phyloP scores from a whole-genome alignment of 352 stramenopile genomes.

The Pythium folliculosum region DNA sequence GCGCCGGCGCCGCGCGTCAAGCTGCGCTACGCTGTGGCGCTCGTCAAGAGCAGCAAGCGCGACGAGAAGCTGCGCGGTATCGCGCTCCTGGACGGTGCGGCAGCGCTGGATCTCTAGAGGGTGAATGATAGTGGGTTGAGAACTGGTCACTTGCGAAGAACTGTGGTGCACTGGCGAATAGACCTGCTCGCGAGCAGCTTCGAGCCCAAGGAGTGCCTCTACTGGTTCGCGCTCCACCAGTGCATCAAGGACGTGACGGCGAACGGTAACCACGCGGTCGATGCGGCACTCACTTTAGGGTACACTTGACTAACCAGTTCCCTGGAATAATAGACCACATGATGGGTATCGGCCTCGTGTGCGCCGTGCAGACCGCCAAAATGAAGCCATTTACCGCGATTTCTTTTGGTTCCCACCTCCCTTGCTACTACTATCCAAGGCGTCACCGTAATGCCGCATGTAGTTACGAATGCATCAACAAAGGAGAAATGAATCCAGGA shows the following conservation, averaged over 20 bases:
- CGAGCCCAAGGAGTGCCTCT: conserved; percentile 66
- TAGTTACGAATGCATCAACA: no score
- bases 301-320: no score
- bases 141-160: no score
- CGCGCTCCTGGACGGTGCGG: conserved; percentile 63
- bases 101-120: no score
- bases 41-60: conserved; percentile 79
- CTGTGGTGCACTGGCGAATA: conserved; percentile 16
- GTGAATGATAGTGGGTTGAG: neutral
- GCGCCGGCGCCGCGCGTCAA: conserved; percentile 70
- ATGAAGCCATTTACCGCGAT: no score
- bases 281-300: no score
- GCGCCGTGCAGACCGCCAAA: conserved; percentile 35
- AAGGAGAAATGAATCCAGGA: no score
- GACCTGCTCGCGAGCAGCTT: conserved; percentile 62
- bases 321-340: conserved; percentile 44
- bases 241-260: conserved; percentile 72
- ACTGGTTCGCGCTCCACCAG: conserved; percentile 80
- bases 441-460: no score
- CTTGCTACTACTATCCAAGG: no score
- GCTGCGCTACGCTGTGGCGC: conserved; percentile 65
- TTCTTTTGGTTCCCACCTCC: no score
- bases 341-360: conserved; percentile 67
- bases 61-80: conserved; percentile 79
- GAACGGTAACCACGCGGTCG: conserved; percentile 36